phyloP scores from a whole-genome alignment of 1,139 yeast species.

The Blastobotrys buckinghamii region DNA sequence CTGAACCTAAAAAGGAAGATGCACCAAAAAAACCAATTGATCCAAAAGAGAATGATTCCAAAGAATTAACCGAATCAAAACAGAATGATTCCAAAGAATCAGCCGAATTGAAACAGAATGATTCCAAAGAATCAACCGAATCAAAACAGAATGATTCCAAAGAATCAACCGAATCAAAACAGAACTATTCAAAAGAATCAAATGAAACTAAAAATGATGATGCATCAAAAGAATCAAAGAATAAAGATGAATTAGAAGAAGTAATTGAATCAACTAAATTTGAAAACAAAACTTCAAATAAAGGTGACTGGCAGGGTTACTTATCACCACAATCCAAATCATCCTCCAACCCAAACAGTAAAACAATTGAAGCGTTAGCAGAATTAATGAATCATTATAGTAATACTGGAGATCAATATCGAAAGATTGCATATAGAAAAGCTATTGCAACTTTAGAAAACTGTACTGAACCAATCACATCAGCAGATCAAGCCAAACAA shows the following conservation, averaged over 20 bases:
- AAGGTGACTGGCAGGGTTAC: slow-evolving; percentile 10
- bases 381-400: slow-evolving; percentile 37
- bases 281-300: background rate
- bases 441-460: slow-evolving; percentile 39
- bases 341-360: slow-evolving; percentile 31
- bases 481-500: slow-evolving; percentile 37
- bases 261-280: slow-evolving; percentile 1
- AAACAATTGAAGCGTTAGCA: slow-evolving; percentile 35
- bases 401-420: slow-evolving; percentile 38
- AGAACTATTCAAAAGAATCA: background rate
- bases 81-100: too few relatives aligned
- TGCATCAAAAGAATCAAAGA: background rate
- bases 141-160: too few relatives aligned
- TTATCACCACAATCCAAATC: background rate
- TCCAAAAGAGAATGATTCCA: too few relatives aligned
- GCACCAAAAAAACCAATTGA: too few relatives aligned
- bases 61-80: too few relatives aligned
- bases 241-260: background rate
- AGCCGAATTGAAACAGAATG: too few relatives aligned
- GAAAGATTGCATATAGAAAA: slow-evolving; percentile 40
- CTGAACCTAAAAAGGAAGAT: too few relatives aligned
- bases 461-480: slow-evolving; percentile 30
- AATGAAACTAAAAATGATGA: background rate
- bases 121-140: too few relatives aligned
- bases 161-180: too few relatives aligned